Percentiles rank a stretch among this genome's conserved stretches.
These are phyloP conservation scores for Thermomucor indicae-seudaticae DNA, from an alignment of 371 early-diverging fungal genomes.

Conservation along the genomic window DNA sequence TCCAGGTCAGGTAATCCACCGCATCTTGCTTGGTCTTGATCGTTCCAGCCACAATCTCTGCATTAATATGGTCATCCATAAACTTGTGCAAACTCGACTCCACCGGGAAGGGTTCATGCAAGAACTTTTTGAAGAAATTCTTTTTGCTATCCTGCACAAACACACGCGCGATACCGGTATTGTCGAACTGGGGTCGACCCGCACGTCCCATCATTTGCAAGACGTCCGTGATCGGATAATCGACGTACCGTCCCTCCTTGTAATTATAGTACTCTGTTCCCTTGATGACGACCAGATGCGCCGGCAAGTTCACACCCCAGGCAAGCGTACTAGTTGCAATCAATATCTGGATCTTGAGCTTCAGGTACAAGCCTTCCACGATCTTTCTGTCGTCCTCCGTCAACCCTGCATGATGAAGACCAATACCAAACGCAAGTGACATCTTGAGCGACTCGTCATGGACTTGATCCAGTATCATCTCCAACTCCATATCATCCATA, in stretches of 20 bases:
- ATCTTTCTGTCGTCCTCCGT: slow-evolving; percentile 83
- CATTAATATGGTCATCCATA: slow-evolving; percentile 87
- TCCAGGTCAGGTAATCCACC: slow-evolving; percentile 92
- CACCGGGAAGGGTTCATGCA: slow-evolving; percentile 91
- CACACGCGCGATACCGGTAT: slow-evolving; percentile 81
- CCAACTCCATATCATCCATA: slow-evolving; percentile 81
- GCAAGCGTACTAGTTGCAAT: slow-evolving; percentile 98
- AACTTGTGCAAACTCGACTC: slow-evolving; percentile 78
- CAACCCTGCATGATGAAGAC: slow-evolving; percentile 98
- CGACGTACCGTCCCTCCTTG: slow-evolving; percentile 82
- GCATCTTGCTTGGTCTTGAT: slow-evolving; percentile 89
- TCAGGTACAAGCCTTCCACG: slow-evolving; percentile 93
- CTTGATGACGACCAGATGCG: slow-evolving; percentile 97
- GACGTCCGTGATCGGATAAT: slow-evolving; percentile 94
- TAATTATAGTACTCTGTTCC: slow-evolving; percentile 98
- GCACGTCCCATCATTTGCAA: slow-evolving; percentile 99
- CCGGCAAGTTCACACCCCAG: slow-evolving; percentile 99
- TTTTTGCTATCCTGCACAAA: slow-evolving; percentile 90
- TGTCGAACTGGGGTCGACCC: slow-evolving; percentile 96
- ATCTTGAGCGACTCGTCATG: slow-evolving; percentile 77
- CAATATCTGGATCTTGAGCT: slow-evolving; percentile 92
- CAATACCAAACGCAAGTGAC: slow-evolving; percentile 93
- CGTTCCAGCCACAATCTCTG: slow-evolving; percentile 86
- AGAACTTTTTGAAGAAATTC: slow-evolving; percentile 95
- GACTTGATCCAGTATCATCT: slow-evolving; percentile 59